Base-by-base conservation (phyloP, 106 monocot genomes). In the Triglochin maritima region DNA sequence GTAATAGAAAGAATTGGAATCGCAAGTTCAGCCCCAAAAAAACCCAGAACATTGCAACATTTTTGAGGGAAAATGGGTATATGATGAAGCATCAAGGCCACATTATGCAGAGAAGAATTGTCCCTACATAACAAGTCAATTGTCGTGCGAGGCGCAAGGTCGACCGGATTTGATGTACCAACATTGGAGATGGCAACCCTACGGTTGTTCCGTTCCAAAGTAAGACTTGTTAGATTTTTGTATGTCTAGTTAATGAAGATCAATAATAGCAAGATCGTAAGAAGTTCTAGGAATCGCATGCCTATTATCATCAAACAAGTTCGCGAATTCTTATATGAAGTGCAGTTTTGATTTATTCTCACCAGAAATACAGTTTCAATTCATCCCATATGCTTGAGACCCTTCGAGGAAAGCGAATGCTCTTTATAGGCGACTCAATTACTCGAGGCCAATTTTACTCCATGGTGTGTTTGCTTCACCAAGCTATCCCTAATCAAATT, bases 111-210 rank as follows among this genome's bases (percentile, higher is more conserved):
- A 89, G 66, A 68, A 71, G 17, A 77, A 76, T 17, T 89, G 89
- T 62, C 67, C 60, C 3, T 81, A 57, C 49, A 56, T 81, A 3
- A 47, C 14, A 7, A 78, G 83, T 11, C 83, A 89, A 74, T 69
- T 89, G 56, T 86, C 89, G 0, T 89, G 89, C 70, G 80, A 79
- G 61, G 70, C 63, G 2, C 78, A 86, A 17, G 89, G 89, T 17
- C 68, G 89, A 45, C 86, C 86, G 10, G 86, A 89, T 49, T 57
- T 29, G 4, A 71, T 59, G 1, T 89, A 89, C 67, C 89, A 83
- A 71, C 78, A 79, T 69, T 83, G 83, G 83, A 63, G 79, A 49
- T 89, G 89, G 89, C 81, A 89, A 74, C 89, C 89, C 17, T 72
- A 72, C 52, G 69, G 60, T 15, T 89, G 89, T 74, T 56, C 70